Base-by-base conservation (phyloP, 768 basidiomycete species). In the Psilocybe azurescens region DNA sequence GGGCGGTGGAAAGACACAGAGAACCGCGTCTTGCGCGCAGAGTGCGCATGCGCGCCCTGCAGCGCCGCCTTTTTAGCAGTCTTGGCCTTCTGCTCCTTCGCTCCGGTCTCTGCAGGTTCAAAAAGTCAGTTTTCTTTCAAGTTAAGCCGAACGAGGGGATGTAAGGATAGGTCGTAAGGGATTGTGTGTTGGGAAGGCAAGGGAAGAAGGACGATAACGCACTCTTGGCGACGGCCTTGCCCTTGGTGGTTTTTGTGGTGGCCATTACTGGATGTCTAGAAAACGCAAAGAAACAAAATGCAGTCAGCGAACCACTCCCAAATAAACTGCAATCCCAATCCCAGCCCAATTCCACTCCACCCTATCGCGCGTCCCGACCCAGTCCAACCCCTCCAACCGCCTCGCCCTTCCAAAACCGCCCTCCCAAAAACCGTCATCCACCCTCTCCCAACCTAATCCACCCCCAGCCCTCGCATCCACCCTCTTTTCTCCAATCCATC, bases 11-110 rank as follows among this genome's bases (percentile, higher is more conserved):
- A 99, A 36, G 93, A 90, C 61, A 95, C 94, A 39, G 89, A 89
- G 72, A 81, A 87, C 64, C 95, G 89, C 52, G 87, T 83, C 81
- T 97, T 97, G 78, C 94, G 90, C 68, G 85, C 74, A 16, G 86
- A 80, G 73, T 90, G 89, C 36, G 87, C 85, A 75, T 91, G 84
- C 48, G 86, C 88, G 63, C 95, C 96, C 75, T 94, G 93, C 58
- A 98, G 86, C 59, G 90, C 96, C 10, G 96, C 95, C 83, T 99
- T 99, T 84, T 96, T 97, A 48, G 97, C 95, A 47, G 90, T 82
- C 82, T 95, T 94, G 72, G 95, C 95, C 81, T 96, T 96, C 71
- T 65, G 70, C 67, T 83, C 82, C 69, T 83, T 83, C 20, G 81
- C 68, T 39, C 74, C 61, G 63, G 77, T 77, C 71, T 73, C 71